A percentile compares a stretch with the other conserved stretches of the same genome.
These are phyloP conservation scores for Candida dajiaensis DNA, from an alignment of 805 yeast genomes.

Conservation along the genomic window DNA sequence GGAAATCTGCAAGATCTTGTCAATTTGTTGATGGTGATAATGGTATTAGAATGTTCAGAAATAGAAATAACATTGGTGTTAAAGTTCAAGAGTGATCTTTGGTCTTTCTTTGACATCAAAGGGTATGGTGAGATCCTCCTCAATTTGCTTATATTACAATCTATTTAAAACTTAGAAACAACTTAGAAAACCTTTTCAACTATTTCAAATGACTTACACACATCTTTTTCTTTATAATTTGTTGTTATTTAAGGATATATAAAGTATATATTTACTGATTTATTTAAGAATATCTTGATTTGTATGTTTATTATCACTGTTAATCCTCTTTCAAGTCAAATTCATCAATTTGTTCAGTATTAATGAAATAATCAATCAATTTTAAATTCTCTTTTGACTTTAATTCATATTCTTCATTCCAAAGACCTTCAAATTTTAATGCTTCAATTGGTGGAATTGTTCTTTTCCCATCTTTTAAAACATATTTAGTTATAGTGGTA, in stretches of 20 bases:
- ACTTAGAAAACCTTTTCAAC: no score
- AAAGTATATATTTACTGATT: no score
- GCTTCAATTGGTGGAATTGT: constrained; percentile 67
- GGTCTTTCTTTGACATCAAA: no score
- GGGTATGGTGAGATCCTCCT: no score
- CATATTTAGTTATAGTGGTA: constrained; percentile 68
- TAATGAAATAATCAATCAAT: constrained; percentile 33
- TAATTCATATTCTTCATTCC: constrained; percentile 43
- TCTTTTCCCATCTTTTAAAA: constrained; percentile 69
- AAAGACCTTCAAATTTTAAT: constrained; percentile 49
- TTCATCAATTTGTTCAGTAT: constrained; percentile 31
- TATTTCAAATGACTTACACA: no score
- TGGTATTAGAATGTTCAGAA: constrained; percentile 72
- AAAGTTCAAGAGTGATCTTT: constrained; percentile 10
- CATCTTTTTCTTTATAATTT: no score
- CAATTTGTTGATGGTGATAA: constrained; percentile 70
- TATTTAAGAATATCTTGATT: background rate
- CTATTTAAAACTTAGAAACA: no score
- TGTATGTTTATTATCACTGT: background rate
- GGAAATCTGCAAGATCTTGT: constrained; percentile 58
- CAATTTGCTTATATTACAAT: no score
- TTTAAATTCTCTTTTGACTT: constrained; percentile 35
- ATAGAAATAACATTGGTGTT: constrained; percentile 55
- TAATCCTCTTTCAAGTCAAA: constrained; percentile 5
- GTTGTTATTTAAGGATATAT: no score